A percentile compares a stretch with the other conserved stretches of the same genome.
Evolutionary conservation across 108 stramenopile species (phyloP).

Genomic region (Cyclostephanos invisitatus): DNA sequence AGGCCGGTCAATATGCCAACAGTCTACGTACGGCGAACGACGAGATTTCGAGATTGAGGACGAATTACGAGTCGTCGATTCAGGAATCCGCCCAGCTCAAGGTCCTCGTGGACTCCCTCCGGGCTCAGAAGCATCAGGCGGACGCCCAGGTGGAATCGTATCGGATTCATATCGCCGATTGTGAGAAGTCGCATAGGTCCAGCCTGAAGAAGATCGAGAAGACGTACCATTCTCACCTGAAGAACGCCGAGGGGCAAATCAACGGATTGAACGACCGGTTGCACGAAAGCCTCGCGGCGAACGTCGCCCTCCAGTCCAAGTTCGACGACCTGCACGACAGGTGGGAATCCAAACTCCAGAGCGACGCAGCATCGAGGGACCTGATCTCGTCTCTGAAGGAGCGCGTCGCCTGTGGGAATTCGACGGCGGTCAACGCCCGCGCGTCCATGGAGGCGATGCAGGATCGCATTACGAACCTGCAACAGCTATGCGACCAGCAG

Average conservation of each 20-base stretch:
- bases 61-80: conserved; percentile 18
- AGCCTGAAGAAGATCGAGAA: conserved; percentile 23
- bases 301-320: conserved; percentile 30
- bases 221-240: conserved; percentile 28
- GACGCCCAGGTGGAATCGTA: conserved; percentile 28
- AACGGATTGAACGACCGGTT: conserved; percentile 32
- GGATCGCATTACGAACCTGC: conserved; percentile 29
- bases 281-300: conserved; percentile 17
- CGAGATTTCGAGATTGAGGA: conserved; percentile 13
- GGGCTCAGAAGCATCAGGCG: conserved; percentile 21
- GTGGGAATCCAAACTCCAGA: conserved; percentile 29
- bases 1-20: conserved; percentile 11
- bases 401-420: conserved; percentile 10
- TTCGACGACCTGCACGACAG: conserved; percentile 19
- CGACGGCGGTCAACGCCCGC: conserved; percentile 12
- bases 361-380: conserved; percentile 19
- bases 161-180: conserved; percentile 16
- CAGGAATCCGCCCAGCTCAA: conserved; percentile 39
- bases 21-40: conserved; percentile 13
- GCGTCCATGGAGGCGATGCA: conserved; percentile 31
- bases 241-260: conserved; percentile 34
- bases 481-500: conserved; percentile 25
- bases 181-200: conserved; percentile 22
- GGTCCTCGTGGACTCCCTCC: conserved; percentile 24
- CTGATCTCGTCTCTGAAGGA: conserved; percentile 35